phyloP scores from a whole-genome alignment of 371 early-diverging fungal species.

The Phascolomyces articulosus region DNA sequence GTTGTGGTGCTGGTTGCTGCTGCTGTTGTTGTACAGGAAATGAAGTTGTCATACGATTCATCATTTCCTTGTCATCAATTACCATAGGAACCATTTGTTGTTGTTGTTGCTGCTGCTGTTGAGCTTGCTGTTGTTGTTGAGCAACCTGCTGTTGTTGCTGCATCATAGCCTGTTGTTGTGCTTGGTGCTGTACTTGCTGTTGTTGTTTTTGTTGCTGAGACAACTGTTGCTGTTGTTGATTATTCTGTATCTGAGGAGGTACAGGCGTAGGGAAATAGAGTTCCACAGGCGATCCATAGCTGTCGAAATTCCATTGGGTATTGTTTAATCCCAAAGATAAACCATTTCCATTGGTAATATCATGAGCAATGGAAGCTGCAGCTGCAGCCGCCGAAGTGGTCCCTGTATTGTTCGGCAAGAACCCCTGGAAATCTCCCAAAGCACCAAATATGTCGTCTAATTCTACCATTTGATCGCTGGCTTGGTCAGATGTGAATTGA shows the following conservation, averaged over 20 bases:
- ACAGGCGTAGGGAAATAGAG: constrained; percentile 20
- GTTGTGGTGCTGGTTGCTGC: constrained; percentile 4
- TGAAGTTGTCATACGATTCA: constrained; percentile 16
- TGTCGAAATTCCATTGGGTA: constrained; percentile 19
- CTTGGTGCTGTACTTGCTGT: constrained; percentile 1
- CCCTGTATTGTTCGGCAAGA: constrained; percentile 1
- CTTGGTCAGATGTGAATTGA: constrained; percentile 52
- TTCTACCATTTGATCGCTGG: constrained; percentile 44
- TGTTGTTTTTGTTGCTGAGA: constrained; percentile 15
- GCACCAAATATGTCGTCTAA: constrained; percentile 48
- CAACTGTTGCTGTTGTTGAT: constrained; percentile 22
- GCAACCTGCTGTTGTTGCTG: background rate
- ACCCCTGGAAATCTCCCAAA: constrained; percentile 22
- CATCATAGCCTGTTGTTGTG: constrained; percentile 12
- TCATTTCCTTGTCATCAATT: constrained; percentile 15
- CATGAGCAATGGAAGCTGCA: constrained; percentile 13
- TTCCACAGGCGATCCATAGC: constrained; percentile 17
- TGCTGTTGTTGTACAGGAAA: constrained; percentile 14
- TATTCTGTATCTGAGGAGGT: constrained; percentile 14
- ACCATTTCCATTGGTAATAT: constrained; percentile 12
- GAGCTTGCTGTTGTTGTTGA: constrained; percentile 11
- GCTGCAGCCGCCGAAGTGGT: constrained; percentile 6
- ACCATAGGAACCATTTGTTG: constrained; percentile 17
- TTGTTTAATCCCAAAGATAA: background rate
- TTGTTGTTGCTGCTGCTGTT: constrained; percentile 13